phyloP scores from a whole-genome alignment of 768 basidiomycete genomes.

The Tricholomella constricta region DNA sequence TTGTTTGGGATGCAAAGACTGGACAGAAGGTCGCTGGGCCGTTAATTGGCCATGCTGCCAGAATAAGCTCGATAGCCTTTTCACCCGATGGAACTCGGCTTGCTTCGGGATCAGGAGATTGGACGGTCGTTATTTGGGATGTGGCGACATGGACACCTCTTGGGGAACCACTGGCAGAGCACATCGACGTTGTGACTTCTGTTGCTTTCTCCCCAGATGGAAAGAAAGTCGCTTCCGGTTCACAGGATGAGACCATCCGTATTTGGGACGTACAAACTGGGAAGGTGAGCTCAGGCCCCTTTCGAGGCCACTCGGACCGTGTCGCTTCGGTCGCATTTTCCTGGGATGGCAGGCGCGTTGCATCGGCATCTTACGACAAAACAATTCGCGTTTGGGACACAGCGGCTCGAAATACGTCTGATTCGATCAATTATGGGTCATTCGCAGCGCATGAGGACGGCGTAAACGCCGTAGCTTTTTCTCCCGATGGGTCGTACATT shows the following conservation, averaged over 20 bases:
- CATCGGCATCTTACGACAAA: conserved; percentile 19
- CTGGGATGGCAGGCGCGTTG: conserved; percentile 16
- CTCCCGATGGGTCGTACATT: background rate
- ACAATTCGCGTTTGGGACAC: conserved; percentile 1
- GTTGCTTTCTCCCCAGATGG: conserved; percentile 30
- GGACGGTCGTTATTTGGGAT: conserved; percentile 12
- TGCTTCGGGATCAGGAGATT: conserved; percentile 13
- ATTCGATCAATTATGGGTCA: background rate
- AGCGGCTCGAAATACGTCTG: background rate
- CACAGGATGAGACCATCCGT: conserved; percentile 26
- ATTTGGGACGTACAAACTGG: conserved; percentile 25
- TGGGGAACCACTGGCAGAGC: conserved; percentile 11
- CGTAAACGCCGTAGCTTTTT: background rate
- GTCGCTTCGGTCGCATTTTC: conserved; percentile 24
- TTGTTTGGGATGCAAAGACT: too few relatives aligned
- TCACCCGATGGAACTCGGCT: conserved; percentile 8
- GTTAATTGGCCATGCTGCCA: too few relatives aligned
- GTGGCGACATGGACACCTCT: background rate
- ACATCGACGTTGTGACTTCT: conserved; percentile 10
- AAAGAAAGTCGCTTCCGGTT: conserved; percentile 24
- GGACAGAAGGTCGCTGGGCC: too few relatives aligned
- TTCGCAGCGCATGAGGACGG: background rate
- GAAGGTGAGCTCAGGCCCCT: background rate
- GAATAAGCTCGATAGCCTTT: conserved; percentile 3
- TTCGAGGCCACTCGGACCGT: conserved; percentile 12